phyloP scores from a whole-genome alignment of 768 basidiomycete genomes.

The Leccinum longicurvipes region DNA sequence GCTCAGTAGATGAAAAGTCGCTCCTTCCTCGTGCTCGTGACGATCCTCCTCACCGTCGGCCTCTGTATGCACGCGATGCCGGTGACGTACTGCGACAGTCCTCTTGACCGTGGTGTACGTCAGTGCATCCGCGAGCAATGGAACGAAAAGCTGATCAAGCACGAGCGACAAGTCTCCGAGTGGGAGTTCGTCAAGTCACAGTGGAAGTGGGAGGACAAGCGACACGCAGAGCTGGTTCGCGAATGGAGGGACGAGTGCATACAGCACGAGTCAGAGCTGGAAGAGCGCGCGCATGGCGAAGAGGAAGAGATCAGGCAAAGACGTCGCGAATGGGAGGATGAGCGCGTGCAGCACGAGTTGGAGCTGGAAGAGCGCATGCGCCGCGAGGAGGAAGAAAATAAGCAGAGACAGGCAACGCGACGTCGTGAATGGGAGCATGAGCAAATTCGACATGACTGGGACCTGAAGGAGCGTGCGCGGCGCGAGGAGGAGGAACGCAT shows the following conservation, averaged over 20 bases:
- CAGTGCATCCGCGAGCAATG: conserved; percentile 21
- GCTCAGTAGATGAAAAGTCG: neutral
- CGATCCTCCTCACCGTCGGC: neutral
- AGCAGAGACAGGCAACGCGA: no score
- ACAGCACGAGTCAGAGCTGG: conserved; percentile 3
- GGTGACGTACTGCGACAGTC: conserved; percentile 1
- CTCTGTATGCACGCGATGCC: neutral
- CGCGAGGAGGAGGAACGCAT: neutral
- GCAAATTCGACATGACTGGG: no score
- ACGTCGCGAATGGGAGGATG: neutral
- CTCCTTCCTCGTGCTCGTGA: neutral
- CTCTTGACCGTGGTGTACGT: conserved; percentile 15
- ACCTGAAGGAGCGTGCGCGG: no score
- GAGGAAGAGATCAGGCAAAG: neutral
- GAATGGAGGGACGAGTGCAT: conserved; percentile 22
- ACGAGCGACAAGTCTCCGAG: conserved; percentile 12
- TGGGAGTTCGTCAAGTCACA: conserved; percentile 8
- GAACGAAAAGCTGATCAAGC: conserved; percentile 14
- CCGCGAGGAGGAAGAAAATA: no score
- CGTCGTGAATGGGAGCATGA: no score
- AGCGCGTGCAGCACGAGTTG: neutral
- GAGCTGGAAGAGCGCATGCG: neutral
- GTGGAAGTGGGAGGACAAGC: conserved; percentile 23
- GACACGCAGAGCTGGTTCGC: conserved; percentile 1
- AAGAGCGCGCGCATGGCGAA: neutral